phyloP scores from a whole-genome alignment of 352 stramenopile species.

The Thraustochytrium striatum region DNA sequence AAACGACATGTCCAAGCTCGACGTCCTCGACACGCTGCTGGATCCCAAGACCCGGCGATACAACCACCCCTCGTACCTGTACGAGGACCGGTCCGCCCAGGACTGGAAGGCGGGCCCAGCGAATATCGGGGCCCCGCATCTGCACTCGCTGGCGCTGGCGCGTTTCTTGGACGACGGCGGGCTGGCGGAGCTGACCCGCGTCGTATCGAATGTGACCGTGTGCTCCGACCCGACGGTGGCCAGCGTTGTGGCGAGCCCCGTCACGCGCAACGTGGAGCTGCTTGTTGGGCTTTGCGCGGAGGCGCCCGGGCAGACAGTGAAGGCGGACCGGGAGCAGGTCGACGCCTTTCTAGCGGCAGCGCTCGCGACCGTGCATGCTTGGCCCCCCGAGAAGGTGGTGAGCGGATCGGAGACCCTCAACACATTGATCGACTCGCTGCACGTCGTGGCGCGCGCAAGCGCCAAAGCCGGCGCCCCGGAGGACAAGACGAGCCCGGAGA shows the following conservation, averaged over 20 bases:
- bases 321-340: neutral
- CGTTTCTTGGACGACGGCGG: neutral
- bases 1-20: neutral
- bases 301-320: neutral
- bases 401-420: neutral
- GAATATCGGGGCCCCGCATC: conserved; percentile 32
- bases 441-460: neutral
- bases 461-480: neutral
- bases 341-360: too few species aligned
- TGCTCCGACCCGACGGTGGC: neutral
- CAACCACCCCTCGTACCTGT: conserved; percentile 5
- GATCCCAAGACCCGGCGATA: conserved; percentile 39
- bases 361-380: too few species aligned
- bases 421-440: neutral
- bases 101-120: neutral
- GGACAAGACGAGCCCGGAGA: neutral
- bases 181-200: neutral
- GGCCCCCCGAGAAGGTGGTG: neutral
- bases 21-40: conserved; percentile 1
- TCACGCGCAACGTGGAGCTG: neutral
- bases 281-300: too few species aligned
- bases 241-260: neutral
- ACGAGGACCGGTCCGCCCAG: neutral
- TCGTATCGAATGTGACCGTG: neutral
- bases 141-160: neutral